These are phyloP conservation scores for Quillaja saponaria DNA, from an alignment of 306 rosid species.

Conservation along the genomic window DNA sequence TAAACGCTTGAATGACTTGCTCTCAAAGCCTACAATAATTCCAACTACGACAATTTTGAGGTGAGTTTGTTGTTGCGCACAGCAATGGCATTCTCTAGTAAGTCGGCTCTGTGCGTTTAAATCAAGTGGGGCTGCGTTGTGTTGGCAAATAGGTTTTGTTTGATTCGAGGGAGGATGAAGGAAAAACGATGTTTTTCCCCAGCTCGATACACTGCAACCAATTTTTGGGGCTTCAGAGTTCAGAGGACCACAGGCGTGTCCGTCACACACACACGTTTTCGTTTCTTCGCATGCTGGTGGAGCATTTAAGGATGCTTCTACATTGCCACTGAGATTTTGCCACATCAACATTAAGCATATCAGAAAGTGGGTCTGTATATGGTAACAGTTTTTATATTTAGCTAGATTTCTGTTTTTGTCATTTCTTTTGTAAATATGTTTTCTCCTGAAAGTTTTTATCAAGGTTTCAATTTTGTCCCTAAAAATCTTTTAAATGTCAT, in stretches of 20 bases:
- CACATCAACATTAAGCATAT: slow-evolving; percentile 7
- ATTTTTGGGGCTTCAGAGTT: neutral
- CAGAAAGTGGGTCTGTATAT: neutral
- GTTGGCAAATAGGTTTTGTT: slow-evolving; percentile 7
- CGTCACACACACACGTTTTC: neutral
- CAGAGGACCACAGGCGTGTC: slow-evolving; percentile 8
- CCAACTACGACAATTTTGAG: neutral
- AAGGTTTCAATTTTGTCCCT: too few species aligned
- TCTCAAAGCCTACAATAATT: neutral
- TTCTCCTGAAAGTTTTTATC: too few species aligned
- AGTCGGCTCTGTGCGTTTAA: neutral
- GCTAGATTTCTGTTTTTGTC: too few species aligned
- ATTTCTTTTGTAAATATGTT: too few species aligned
- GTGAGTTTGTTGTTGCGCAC: neutral
- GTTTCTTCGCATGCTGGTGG: neutral
- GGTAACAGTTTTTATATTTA: too few species aligned
- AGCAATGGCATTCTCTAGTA: slow-evolving; percentile 34
- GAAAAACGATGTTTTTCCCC: neutral
- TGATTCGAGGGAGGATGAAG: slow-evolving; percentile 19
- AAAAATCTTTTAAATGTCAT: too few species aligned
- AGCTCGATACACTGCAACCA: neutral
- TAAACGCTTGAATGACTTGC: slow-evolving; percentile 24
- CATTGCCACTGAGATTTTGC: neutral
- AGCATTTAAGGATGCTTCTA: neutral
- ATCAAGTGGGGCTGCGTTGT: slow-evolving; percentile 1